Base-by-base conservation (phyloP, 2,329 filamentous ascomycete species). In the Pseudovirgaria hyperparasitica region DNA sequence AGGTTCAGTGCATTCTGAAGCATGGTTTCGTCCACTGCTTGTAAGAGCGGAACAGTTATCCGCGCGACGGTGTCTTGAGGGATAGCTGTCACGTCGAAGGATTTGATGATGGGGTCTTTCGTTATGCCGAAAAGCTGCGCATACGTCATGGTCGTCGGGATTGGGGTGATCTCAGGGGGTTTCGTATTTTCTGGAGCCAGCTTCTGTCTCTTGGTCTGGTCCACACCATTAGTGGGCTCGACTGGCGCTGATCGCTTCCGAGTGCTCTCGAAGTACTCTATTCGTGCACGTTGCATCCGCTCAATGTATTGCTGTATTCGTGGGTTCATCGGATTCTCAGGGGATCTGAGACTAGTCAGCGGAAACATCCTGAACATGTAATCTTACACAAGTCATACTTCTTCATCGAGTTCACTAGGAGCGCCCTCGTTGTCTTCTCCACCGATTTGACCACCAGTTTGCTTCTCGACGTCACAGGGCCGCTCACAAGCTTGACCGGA, bases 231-330 rank as follows among this genome's bases (percentile, higher is more conserved):
- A 10, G 68, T 73, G 14, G 79, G 76, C 42, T 86, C 79, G 22
- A 62, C 66, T 4, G 76, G 73, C 20, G 76, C 65, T 4, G 73
- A 70, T 33, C 90, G 73, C 54, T 98, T 98, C 31, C 80, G 75
- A 26, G 63, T 72, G 27, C 69, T 63, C 27, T 92, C 84, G 28
- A 90, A 75, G 8, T 82, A 67, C 38, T 93, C 84, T 7, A 73
- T 63, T 29, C 82, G 74, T 28, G 73, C 76, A 37, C 84, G 79
- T 59, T 82, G 75, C 35, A 92, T 69, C 26, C 82, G 72, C 42
- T 93, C 84, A 11, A 93, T 63, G 45, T 92, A 77, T 46, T 90
- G 80, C 41, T 93, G 82, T 50, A 98, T 90, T 34, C 82, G 77
- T 1, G 67, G 68, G 13, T 70, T 67, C 28, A 85, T 63, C 1